phyloP scores from a whole-genome alignment of 192 early-diverging fungal species.

The Backusella australiensis region DNA sequence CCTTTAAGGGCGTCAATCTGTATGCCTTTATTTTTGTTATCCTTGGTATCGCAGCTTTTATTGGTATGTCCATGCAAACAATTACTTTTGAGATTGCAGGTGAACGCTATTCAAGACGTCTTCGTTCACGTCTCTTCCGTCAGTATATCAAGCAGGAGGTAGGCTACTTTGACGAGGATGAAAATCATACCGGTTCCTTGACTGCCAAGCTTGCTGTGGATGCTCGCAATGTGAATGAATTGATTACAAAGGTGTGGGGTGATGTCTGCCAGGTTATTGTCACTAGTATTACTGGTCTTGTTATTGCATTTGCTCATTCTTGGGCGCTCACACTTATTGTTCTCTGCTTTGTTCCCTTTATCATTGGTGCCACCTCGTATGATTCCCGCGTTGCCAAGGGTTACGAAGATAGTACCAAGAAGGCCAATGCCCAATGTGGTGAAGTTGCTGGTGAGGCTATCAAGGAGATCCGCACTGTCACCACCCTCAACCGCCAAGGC shows the following conservation, averaged over 20 bases:
- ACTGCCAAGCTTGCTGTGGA: slow-evolving; percentile 79
- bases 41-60: slow-evolving; percentile 15
- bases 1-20: slow-evolving; percentile 22
- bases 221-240: slow-evolving; percentile 48
- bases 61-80: slow-evolving; percentile 5
- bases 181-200: slow-evolving; percentile 72
- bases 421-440: slow-evolving; percentile 72
- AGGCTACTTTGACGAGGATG: slow-evolving; percentile 78
- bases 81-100: slow-evolving; percentile 23
- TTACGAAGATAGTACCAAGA: slow-evolving; percentile 59
- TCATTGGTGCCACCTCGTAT: slow-evolving; percentile 44
- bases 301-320: slow-evolving; percentile 64
- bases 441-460: slow-evolving; percentile 83
- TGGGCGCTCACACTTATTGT: slow-evolving; percentile 84
- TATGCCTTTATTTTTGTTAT: slow-evolving; percentile 25
- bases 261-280: slow-evolving; percentile 30
- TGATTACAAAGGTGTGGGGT: slow-evolving; percentile 53
- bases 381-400: slow-evolving; percentile 48
- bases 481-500: slow-evolving; percentile 66
- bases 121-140: slow-evolving; percentile 48
- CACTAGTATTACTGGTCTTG: slow-evolving; percentile 21
- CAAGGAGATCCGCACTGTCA: slow-evolving; percentile 78
- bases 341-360: slow-evolving; percentile 55
- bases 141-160: slow-evolving; percentile 81
- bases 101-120: slow-evolving; percentile 15